Conservation (phyloP, 2,329 filamentous ascomycete species). For the Fusarium transvaalense region DNA sequence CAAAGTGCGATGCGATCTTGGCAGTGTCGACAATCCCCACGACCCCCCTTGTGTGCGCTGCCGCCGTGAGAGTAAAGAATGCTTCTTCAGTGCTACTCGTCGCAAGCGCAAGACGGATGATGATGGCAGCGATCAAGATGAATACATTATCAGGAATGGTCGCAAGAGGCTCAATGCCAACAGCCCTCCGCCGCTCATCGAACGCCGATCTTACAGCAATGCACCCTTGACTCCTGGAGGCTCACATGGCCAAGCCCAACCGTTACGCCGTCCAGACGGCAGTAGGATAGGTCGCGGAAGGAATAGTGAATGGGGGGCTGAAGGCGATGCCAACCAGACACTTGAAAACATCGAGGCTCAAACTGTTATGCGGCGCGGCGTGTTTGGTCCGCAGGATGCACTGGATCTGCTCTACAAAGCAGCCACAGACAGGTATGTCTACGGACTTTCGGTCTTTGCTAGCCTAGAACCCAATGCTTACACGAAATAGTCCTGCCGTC, state of each 20-base stretch:
- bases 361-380: constrained; percentile 74
- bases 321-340: constrained; percentile 70
- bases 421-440: constrained; percentile 71
- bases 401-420: constrained; percentile 92
- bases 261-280: constrained; percentile 72
- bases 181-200: constrained; percentile 59
- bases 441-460: constrained; percentile 14
- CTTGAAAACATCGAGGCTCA: constrained; percentile 75
- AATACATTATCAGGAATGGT: constrained; percentile 79
- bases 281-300: constrained; percentile 44
- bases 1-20: constrained; percentile 73
- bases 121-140: constrained; percentile 65
- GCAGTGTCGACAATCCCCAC: constrained; percentile 90
- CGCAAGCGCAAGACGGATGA: constrained; percentile 87
- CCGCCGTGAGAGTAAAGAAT: constrained; percentile 94
- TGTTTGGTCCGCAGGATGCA: constrained; percentile 93
- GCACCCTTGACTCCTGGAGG: constrained; percentile 74
- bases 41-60: constrained; percentile 95
- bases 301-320: constrained; percentile 55
- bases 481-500: constrained; percentile 39
- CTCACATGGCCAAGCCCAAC: constrained; percentile 73
- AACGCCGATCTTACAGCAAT: constrained; percentile 62
- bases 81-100: constrained; percentile 94
- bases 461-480: constrained; percentile 16
- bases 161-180: constrained; percentile 72